phyloP scores from a whole-genome alignment of 306 rosid species.

The Sicyos baderoa region DNA sequence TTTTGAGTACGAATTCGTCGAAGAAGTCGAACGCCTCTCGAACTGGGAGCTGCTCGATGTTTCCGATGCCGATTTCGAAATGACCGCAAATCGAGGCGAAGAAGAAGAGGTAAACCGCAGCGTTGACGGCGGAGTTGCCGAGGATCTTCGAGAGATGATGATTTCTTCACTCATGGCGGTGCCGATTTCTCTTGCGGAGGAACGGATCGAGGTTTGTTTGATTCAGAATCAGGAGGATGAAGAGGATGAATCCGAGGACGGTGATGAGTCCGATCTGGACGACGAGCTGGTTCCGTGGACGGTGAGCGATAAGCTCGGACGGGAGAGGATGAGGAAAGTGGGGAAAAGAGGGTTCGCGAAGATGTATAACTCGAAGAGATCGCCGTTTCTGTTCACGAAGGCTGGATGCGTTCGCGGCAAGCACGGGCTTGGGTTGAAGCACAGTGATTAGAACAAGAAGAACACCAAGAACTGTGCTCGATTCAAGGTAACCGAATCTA shows the following conservation, averaged over 20 bases:
- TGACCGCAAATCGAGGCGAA: neutral
- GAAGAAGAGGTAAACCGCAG: neutral
- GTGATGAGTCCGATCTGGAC: conserved; percentile 40
- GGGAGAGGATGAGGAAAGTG: conserved; percentile 84
- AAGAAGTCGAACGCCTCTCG: conserved; percentile 22
- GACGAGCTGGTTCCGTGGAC: conserved; percentile 90
- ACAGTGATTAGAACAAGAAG: conserved; percentile 28
- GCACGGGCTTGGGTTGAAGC: conserved; percentile 80
- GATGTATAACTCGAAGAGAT: conserved; percentile 51
- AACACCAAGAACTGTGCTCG: neutral
- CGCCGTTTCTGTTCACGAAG: conserved; percentile 43
- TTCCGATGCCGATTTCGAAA: conserved; percentile 27
- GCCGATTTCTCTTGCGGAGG: conserved; percentile 13
- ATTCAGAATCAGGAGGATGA: conserved; percentile 5
- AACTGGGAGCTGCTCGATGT: conserved; percentile 47
- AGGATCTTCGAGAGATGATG: conserved; percentile 24
- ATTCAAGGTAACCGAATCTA: neutral
- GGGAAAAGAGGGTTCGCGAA: conserved; percentile 73
- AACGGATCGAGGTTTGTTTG: conserved; percentile 14
- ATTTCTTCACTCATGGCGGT: conserved; percentile 15
- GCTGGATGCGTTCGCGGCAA: conserved; percentile 89
- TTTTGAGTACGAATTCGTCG: conserved; percentile 22
- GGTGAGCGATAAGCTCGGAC: conserved; percentile 46
- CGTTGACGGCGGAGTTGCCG: conserved; percentile 20
- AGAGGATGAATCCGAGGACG: conserved; percentile 16